phyloP scores from a whole-genome alignment of 345 rosid genomes.

The Toxicodendron radicans region DNA sequence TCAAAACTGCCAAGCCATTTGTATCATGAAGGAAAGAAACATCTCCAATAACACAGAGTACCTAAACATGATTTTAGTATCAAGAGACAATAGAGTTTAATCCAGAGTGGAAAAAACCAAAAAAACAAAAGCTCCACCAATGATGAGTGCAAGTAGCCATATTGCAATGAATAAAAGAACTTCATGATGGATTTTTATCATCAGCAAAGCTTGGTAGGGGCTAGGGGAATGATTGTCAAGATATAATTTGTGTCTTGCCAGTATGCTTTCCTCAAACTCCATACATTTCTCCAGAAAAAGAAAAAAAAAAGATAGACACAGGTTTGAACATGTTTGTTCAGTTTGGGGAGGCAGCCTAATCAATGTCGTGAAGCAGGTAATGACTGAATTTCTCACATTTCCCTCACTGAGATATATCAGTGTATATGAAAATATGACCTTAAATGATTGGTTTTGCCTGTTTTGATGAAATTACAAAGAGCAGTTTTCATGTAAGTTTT shows the following conservation, averaged over 20 bases:
- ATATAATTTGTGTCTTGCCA: neutral
- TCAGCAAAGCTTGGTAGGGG: neutral
- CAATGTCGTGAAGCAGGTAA: constrained; percentile 22
- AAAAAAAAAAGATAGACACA: neutral
- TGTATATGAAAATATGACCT: constrained; percentile 28
- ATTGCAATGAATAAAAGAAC: neutral
- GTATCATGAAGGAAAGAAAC: constrained; percentile 96
- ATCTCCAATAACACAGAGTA: constrained; percentile 80
- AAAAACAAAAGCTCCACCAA: neutral
- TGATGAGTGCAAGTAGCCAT: neutral
- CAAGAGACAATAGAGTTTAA: neutral
- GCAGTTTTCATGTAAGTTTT: constrained; percentile 36
- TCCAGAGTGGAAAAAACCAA: neutral
- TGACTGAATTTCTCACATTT: constrained; percentile 26
- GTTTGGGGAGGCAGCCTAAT: neutral
- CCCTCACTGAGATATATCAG: constrained; percentile 24
- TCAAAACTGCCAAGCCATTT: constrained; percentile 83
- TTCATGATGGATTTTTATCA: neutral
- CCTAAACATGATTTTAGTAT: constrained; percentile 39
- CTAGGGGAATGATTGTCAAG: neutral
- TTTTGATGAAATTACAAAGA: constrained; percentile 35
- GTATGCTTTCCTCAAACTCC: neutral
- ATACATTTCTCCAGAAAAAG: neutral
- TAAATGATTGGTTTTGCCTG: constrained; percentile 33
- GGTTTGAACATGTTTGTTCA: neutral